phyloP scores from a whole-genome alignment of 805 yeast species.

The Vanderwaltozyma verrucispora region DNA sequence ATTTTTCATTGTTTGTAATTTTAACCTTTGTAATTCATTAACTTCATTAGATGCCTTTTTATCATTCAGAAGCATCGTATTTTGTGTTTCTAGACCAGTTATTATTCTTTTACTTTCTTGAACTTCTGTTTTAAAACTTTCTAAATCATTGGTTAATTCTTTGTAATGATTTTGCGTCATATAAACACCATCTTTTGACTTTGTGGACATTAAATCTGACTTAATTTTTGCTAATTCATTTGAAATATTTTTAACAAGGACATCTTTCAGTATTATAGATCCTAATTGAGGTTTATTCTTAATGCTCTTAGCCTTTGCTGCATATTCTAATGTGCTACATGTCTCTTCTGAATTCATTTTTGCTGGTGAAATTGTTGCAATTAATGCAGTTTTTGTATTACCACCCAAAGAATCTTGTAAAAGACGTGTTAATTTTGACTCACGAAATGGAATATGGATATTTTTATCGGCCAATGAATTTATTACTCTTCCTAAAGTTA shows the following conservation, averaged over 20 bases:
- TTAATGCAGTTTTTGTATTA: slow-evolving; percentile 71
- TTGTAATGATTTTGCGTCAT: slow-evolving; percentile 52
- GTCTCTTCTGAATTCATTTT: slow-evolving; percentile 71
- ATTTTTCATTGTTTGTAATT: slow-evolving; percentile 18
- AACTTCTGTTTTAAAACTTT: slow-evolving; percentile 39
- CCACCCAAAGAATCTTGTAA: slow-evolving; percentile 83
- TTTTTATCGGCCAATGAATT: slow-evolving; percentile 48
- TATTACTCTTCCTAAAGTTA: slow-evolving; percentile 86
- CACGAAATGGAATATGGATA: slow-evolving; percentile 76
- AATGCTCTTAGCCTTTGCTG: slow-evolving; percentile 76
- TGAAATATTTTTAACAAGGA: slow-evolving; percentile 37
- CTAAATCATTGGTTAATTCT: slow-evolving; percentile 38
- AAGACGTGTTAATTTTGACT: slow-evolving; percentile 64
- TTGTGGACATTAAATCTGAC: slow-evolving; percentile 52
- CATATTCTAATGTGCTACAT: slow-evolving; percentile 75
- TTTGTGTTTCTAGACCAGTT: slow-evolving; percentile 32
- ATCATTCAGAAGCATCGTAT: slow-evolving; percentile 23
- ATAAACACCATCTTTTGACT: slow-evolving; percentile 54
- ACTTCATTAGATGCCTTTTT: slow-evolving; percentile 21
- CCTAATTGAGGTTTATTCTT: slow-evolving; percentile 62
- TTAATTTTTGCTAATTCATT: slow-evolving; percentile 38
- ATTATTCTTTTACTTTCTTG: slow-evolving; percentile 36
- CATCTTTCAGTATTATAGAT: slow-evolving; percentile 44
- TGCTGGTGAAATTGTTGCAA: slow-evolving; percentile 84
- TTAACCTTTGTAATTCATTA: slow-evolving; percentile 18